phyloP scores from a whole-genome alignment of 495 filamentous ascomycete genomes.

The Penicillium egyptiacum region DNA sequence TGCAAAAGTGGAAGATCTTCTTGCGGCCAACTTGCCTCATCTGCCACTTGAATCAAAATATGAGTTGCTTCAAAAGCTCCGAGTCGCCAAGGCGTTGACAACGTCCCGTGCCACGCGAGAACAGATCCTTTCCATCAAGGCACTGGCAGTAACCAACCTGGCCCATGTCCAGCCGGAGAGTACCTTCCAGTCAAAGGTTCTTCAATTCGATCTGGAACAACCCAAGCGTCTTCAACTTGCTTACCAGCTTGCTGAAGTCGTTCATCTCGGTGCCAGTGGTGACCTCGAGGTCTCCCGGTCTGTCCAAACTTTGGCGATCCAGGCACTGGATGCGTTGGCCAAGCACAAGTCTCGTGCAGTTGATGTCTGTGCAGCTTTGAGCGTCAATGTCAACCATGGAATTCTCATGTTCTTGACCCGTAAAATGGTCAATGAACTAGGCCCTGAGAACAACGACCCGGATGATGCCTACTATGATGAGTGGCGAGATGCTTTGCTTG shows the following conservation, averaged over 20 bases:
- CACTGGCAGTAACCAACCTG: slow-evolving; percentile 88
- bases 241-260: slow-evolving; percentile 87
- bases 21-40: slow-evolving; percentile 61
- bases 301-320: slow-evolving; percentile 80
- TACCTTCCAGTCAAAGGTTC: slow-evolving; percentile 76
- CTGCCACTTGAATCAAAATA: slow-evolving; percentile 74
- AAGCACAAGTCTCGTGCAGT: slow-evolving; percentile 71
- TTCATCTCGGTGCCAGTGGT: slow-evolving; percentile 71
- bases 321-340: slow-evolving; percentile 75
- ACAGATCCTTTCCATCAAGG: slow-evolving; percentile 73
- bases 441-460: slow-evolving; percentile 53
- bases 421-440: slow-evolving; percentile 82
- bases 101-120: slow-evolving; percentile 65
- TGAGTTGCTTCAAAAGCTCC: slow-evolving; percentile 80
- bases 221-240: slow-evolving; percentile 84
- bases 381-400: slow-evolving; percentile 92
- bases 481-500: slow-evolving; percentile 87
- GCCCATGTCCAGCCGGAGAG: slow-evolving; percentile 82
- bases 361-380: slow-evolving; percentile 84
- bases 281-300: slow-evolving; percentile 64
- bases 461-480: slow-evolving; percentile 68
- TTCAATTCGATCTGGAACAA: slow-evolving; percentile 87
- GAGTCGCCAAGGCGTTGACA: slow-evolving; percentile 74
- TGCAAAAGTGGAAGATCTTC: slow-evolving; percentile 62
- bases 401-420: slow-evolving; percentile 91